A percentile compares a stretch with the other conserved stretches of the same genome.
phyloP scores from a whole-genome alignment of 2,329 filamentous ascomycete genomes.

The Pezicula rhizophila region DNA sequence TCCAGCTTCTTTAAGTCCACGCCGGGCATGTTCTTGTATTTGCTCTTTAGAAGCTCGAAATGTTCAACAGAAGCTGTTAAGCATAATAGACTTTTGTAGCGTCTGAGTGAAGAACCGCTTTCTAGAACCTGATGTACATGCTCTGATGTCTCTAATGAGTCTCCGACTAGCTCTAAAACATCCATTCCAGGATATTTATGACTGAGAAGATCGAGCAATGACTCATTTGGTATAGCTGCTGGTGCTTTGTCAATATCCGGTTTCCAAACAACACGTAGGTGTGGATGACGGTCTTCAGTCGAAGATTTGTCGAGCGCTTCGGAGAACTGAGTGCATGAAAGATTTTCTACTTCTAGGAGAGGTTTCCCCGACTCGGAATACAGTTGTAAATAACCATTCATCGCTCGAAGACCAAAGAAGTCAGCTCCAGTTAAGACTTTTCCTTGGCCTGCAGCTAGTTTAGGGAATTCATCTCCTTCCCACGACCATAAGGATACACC shows the following conservation, averaged over 20 bases:
- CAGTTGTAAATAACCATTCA: neutral
- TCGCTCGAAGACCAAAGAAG: neutral
- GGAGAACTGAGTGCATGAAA: neutral
- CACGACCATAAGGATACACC: neutral
- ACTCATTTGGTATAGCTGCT: neutral
- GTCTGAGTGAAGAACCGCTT: neutral
- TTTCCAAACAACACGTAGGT: neutral
- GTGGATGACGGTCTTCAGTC: neutral
- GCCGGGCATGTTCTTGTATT: too few relatives aligned
- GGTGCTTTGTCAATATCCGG: neutral
- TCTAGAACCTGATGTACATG: neutral
- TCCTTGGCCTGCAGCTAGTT: neutral
- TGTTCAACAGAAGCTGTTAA: neutral
- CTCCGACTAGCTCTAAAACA: neutral
- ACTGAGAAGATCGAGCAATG: neutral
- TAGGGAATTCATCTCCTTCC: neutral
- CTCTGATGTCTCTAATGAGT: neutral
- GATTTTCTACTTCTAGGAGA: neutral
- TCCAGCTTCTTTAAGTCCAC: too few relatives aligned
- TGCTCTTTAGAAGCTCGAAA: too few relatives aligned
- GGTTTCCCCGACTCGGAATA: neutral
- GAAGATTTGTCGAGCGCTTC: neutral
- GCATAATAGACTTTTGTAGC: neutral
- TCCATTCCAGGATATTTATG: neutral
- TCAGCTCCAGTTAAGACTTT: neutral